Evolutionary conservation across 2,329 filamentous ascomycete species (phyloP), one percentile per base, ranked within the genome.

Genomic region (Aspergillus persii): DNA sequence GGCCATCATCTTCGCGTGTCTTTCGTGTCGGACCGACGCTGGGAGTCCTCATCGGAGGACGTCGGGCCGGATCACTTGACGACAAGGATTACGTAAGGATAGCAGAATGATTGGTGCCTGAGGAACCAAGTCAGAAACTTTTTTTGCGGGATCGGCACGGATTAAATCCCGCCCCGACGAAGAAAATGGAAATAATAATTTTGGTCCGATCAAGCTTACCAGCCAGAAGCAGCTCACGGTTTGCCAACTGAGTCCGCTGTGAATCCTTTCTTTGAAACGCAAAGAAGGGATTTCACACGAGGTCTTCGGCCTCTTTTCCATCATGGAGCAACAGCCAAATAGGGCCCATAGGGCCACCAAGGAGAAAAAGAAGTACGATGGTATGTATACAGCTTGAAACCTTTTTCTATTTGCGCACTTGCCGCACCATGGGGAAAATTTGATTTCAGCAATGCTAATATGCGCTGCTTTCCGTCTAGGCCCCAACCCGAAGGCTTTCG

Each of bases 401-500:
- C 49, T 27, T 36, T 26, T 50, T 50, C 50, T 50, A 8, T n/a
- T 9, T 8, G 30, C 30, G 30, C 5, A 31, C 5, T 31, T 12
- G 33, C 8, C 15, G 9, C 33, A 9, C 33, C 33, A 12, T 36
- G 11, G 33, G 33, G 11, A 36, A 36, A 36, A 29, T 53, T 5
- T n/a, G 18, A 15, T 48, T 18, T 31, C 30, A 50, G 8, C n/a
- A 15, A 31, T 29, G 15, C 49, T 50, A 27, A 50, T 12, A 12
- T 31, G 49, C 49, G 8, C 30, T 47, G 8, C 33, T 27, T 29
- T 8, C 33, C 48, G 60, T 69, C 63, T 70, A 87, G 91, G 90
- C 57, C 83, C 81, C 63, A 96, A 96, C 73, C 91, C 92, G 2
- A 97, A 96, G 79, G 93, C 93, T 12, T 97, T 96, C 76, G 89